Evolutionary conservation across 2,329 filamentous ascomycete genomes (phyloP).

Genomic region (Phaeosphaeriaceae sp.): DNA sequence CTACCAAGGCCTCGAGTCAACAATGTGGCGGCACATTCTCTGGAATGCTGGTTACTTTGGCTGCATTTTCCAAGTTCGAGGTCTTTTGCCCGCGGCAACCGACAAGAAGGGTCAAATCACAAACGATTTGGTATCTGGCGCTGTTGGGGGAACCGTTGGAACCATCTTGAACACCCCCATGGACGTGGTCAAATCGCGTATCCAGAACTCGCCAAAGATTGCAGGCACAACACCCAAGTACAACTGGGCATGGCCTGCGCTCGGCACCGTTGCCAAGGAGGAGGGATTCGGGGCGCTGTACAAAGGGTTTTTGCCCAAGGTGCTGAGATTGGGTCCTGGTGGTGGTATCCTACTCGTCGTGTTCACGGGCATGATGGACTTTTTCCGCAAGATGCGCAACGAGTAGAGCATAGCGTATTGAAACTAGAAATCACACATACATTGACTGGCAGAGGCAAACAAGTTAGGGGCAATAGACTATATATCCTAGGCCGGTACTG

Average conservation of each 20-base stretch:
- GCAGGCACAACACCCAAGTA: constrained; percentile 88
- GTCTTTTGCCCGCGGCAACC: constrained; percentile 78
- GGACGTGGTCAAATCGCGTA: constrained; percentile 97
- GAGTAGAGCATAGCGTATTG: constrained; percentile 24
- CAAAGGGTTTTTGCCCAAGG: constrained; percentile 98
- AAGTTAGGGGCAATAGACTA: constrained; percentile 9
- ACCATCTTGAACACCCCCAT: constrained; percentile 94
- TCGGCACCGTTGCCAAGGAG: constrained; percentile 87
- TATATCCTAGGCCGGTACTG: not conserved
- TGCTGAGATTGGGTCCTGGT: constrained; percentile 75
- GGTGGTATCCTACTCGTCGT: constrained; percentile 80
- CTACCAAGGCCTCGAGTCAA: constrained; percentile 97
- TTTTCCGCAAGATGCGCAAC: constrained; percentile 76
- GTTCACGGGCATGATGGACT: constrained; percentile 89
- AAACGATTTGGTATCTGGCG: constrained; percentile 87
- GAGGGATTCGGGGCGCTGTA: constrained; percentile 92
- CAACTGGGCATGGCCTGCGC: constrained; percentile 94
- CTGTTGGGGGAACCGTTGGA: constrained; percentile 86
- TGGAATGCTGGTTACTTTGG: constrained; percentile 99
- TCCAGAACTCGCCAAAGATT: constrained; percentile 90
- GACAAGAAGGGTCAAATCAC: constrained; percentile 81
- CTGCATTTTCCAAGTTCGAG: constrained; percentile 95
- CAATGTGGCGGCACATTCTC: constrained; percentile 90
- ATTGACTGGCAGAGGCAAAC: not conserved
- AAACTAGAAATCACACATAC: too few relatives aligned